Conservation (phyloP, 352 stramenopile genomes). For the Globisporangium heterothallicum region DNA sequence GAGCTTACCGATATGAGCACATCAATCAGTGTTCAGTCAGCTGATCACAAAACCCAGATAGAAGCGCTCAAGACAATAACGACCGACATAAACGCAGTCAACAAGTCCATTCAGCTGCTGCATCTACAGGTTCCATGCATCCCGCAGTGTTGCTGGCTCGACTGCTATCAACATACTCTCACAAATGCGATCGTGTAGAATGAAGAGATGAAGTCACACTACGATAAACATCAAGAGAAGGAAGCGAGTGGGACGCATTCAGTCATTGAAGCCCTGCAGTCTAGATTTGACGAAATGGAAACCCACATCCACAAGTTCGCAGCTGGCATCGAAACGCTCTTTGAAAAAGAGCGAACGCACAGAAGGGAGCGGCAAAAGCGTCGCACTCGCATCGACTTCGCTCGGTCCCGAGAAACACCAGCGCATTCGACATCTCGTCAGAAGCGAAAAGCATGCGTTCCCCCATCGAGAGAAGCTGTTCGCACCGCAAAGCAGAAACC, state of each 20-base stretch:
- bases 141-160: background rate
- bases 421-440: background rate
- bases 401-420: background rate
- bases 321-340: slow-evolving; percentile 20
- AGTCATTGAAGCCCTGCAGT: slow-evolving; percentile 18
- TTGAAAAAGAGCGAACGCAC: slow-evolving; percentile 14
- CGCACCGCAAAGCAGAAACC: background rate
- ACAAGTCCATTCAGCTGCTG: slow-evolving; percentile 7
- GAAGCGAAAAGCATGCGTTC: slow-evolving; percentile 2
- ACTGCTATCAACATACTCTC: background rate
- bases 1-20: slow-evolving; percentile 5
- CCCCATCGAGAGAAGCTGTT: background rate
- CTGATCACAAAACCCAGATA: background rate
- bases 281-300: slow-evolving; percentile 21
- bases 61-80: slow-evolving; percentile 9
- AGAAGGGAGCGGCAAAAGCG: background rate
- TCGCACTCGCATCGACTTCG: background rate
- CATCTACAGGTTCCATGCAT: slow-evolving; percentile 12
- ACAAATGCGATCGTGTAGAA: slow-evolving; percentile 10
- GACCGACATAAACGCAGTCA: background rate
- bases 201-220: slow-evolving; percentile 9
- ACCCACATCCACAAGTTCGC: slow-evolving; percentile 21
- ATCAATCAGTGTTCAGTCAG: slow-evolving; percentile 4
- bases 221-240: slow-evolving; percentile 15
- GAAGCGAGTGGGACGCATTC: slow-evolving; percentile 11